phyloP scores from a whole-genome alignment of 1,139 yeast genomes.

The Wickerhamiella infanticola region DNA sequence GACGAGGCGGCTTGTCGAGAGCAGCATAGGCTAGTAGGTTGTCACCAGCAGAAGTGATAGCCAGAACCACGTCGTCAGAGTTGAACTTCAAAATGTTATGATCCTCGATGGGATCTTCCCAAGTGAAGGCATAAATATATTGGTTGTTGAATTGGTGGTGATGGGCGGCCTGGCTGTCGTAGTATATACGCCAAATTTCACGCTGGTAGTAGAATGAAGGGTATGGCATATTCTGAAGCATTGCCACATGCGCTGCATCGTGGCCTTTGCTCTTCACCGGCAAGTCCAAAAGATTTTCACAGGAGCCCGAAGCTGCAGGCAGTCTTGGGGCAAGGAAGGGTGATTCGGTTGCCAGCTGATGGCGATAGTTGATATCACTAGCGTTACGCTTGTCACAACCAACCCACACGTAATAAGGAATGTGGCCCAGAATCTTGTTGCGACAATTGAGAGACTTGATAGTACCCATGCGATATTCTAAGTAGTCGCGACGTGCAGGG shows the following conservation, averaged over 20 bases:
- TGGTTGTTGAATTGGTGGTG: slow-evolving; percentile 61
- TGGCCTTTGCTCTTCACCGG: slow-evolving; percentile 45
- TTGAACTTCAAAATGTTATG: slow-evolving; percentile 45
- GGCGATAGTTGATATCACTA: slow-evolving; percentile 43
- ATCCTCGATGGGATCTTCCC: slow-evolving; percentile 86
- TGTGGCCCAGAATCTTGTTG: slow-evolving; percentile 49
- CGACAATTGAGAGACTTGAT: slow-evolving; percentile 54
- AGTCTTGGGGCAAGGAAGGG: slow-evolving; percentile 53
- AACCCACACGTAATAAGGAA: slow-evolving; percentile 71
- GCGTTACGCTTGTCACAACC: slow-evolving; percentile 61
- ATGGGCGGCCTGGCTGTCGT: slow-evolving; percentile 52
- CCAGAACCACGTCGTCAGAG: slow-evolving; percentile 55
- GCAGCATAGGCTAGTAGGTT: slow-evolving; percentile 60
- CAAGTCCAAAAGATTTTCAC: slow-evolving; percentile 16
- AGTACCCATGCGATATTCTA: slow-evolving; percentile 70
- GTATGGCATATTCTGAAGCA: slow-evolving; percentile 52
- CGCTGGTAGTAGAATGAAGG: slow-evolving; percentile 67
- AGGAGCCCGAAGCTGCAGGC: slow-evolving; percentile 2
- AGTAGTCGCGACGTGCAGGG: slow-evolving; percentile 65
- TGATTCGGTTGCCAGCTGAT: slow-evolving; percentile 63
- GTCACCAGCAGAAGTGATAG: slow-evolving; percentile 80
- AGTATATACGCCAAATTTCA: slow-evolving; percentile 66
- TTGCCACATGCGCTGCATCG: slow-evolving; percentile 54
- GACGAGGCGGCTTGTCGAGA: slow-evolving; percentile 53
- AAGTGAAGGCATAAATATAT: slow-evolving; percentile 72